These are phyloP conservation scores for Lactarius pseudohatsudake DNA, from an alignment of 768 basidiomycete genomes.

Conservation along the genomic window DNA sequence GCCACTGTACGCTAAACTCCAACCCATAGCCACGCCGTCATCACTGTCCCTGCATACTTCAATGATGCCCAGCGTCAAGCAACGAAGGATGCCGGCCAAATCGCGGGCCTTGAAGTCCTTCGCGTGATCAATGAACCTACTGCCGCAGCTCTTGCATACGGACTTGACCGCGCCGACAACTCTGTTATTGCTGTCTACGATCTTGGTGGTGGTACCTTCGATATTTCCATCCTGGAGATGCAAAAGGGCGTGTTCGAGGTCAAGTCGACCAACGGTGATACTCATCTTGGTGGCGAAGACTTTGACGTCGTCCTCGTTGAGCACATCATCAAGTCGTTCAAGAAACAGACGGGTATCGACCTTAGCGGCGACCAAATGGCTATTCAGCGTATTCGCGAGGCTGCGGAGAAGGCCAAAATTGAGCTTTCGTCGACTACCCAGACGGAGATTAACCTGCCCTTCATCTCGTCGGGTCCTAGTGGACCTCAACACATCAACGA, in stretches of 20 bases:
- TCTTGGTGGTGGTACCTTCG: conserved; percentile 97
- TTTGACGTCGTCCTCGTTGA: conserved; percentile 92
- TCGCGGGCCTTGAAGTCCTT: conserved; percentile 95
- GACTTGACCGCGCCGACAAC: conserved; percentile 78
- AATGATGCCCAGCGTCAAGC: conserved; percentile 99
- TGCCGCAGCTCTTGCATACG: conserved; percentile 97
- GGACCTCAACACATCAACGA: conserved; percentile 98
- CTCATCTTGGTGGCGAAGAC: conserved; percentile 94
- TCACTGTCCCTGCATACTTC: conserved; percentile 98
- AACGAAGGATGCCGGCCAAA: conserved; percentile 96
- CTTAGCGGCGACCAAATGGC: conserved; percentile 90
- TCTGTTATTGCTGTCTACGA: conserved; percentile 98
- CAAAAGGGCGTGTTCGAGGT: conserved; percentile 99
- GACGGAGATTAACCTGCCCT: conserved; percentile 97
- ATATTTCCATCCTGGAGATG: conserved; percentile 99
- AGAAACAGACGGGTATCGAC: conserved; percentile 85
- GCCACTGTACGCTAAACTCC: not conserved
- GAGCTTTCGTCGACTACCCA: conserved; percentile 93
- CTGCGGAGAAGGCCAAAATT: conserved; percentile 99
- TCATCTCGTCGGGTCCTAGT: conserved; percentile 93
- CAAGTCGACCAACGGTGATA: conserved; percentile 99
- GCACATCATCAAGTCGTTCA: conserved; percentile 86
- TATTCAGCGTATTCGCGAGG: conserved; percentile 98
- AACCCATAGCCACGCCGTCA: conserved; percentile 67
- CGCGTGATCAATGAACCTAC: conserved; percentile 99